Evolutionary conservation across 1,139 yeast genomes (phyloP).

Genomic region (Entelexis paramagnoliae): DNA sequence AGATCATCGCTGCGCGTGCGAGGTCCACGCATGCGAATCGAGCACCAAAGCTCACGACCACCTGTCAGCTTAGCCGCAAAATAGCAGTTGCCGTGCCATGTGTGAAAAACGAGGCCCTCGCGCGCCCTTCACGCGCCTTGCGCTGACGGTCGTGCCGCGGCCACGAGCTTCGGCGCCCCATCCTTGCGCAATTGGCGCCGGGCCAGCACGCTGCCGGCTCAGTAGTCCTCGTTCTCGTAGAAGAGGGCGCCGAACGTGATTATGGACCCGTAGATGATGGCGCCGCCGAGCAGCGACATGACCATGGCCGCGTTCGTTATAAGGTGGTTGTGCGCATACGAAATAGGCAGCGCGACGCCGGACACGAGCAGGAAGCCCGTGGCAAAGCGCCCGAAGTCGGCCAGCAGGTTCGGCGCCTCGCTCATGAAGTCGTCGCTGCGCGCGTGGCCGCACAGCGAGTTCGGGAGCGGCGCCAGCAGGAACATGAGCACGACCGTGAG

Average conservation of each 20-base stretch:
- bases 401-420: constrained; percentile 35
- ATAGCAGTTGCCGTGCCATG: too few relatives aligned
- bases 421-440: constrained; percentile 42
- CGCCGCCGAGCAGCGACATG: constrained; percentile 61
- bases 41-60: too few relatives aligned
- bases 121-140: too few relatives aligned
- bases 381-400: constrained; percentile 57
- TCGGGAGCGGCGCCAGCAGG: constrained; percentile 62
- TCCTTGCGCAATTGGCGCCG: background rate
- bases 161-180: too few relatives aligned
- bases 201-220: background rate
- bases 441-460: constrained; percentile 41
- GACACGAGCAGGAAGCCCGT: constrained; percentile 58
- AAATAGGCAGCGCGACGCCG: constrained; percentile 57
- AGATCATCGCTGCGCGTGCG: too few relatives aligned
- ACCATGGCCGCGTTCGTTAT: constrained; percentile 49
- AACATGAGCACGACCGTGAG: constrained; percentile 43
- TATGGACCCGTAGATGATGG: constrained; percentile 60
- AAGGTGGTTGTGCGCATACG: constrained; percentile 54
- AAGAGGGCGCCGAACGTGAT: constrained; percentile 63
- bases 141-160: too few relatives aligned
- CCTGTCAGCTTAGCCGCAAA: too few relatives aligned
- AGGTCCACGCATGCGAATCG: too few relatives aligned
- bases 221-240: constrained; percentile 46
- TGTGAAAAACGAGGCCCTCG: too few relatives aligned